Evolutionary conservation across 108 stramenopile species (phyloP).

Genomic region (Stephanodiscus minutulus): DNA sequence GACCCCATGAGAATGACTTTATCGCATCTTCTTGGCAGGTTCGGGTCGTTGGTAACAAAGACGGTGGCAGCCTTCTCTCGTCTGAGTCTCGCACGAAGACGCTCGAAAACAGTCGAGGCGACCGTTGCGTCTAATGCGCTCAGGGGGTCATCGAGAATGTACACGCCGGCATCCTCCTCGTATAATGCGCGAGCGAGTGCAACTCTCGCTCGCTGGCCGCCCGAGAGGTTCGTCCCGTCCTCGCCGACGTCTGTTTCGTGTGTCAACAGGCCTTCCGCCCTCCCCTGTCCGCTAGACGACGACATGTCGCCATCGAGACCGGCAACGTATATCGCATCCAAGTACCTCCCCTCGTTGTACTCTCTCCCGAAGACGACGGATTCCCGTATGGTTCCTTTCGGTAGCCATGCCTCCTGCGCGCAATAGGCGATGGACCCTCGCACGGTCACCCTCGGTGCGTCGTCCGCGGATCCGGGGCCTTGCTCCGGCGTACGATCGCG

Average conservation of each 20-base stretch:
- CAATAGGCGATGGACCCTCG: conserved; percentile 74
- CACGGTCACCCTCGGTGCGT: conserved; percentile 50
- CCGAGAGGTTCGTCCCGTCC: conserved; percentile 63
- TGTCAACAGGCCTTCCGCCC: conserved; percentile 44
- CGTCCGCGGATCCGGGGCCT: conserved; percentile 30
- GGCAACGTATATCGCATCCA: conserved; percentile 61
- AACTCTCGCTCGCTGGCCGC: conserved; percentile 95
- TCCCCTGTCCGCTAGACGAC: conserved; percentile 10
- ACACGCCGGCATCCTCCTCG: conserved; percentile 83
- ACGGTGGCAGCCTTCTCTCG: conserved; percentile 61
- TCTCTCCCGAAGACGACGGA: conserved; percentile 84
- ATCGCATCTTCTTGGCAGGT: conserved; percentile 77
- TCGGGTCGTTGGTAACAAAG: conserved; percentile 82
- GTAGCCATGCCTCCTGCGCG: conserved; percentile 84
- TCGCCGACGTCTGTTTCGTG: conserved; percentile 82
- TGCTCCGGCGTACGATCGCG: conserved; percentile 27
- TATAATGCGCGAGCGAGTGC: conserved; percentile 95
- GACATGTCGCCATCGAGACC: conserved; percentile 75
- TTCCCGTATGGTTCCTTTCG: conserved; percentile 81
- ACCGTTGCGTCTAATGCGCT: conserved; percentile 81
- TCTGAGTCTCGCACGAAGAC: conserved; percentile 55
- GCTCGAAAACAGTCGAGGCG: conserved; percentile 70
- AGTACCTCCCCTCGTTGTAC: conserved; percentile 71
- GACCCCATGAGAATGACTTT: conserved; percentile 72
- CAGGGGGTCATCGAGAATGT: conserved; percentile 92